A percentile compares a stretch with the other conserved stretches of the same genome.
These are phyloP conservation scores for Tetrastigma voinierianum DNA, from an alignment of 164 flowering plant species.

Conservation along the genomic window DNA sequence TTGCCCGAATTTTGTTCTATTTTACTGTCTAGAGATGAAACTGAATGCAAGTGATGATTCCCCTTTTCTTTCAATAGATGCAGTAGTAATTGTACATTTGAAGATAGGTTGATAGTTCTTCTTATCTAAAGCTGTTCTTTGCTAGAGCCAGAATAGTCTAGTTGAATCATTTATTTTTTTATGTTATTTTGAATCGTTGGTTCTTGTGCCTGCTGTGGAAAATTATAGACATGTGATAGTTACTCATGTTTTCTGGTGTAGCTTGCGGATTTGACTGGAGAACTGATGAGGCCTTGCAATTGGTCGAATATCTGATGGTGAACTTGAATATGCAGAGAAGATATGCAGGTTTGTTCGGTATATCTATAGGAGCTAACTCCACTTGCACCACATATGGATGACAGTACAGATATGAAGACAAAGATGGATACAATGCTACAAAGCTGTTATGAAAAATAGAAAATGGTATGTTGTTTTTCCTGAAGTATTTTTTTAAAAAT, in stretches of 20 bases:
- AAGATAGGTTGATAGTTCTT: too few species aligned
- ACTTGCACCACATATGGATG: constrained; percentile 79
- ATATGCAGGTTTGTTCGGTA: constrained; percentile 85
- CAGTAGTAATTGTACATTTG: too few species aligned
- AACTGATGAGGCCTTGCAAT: constrained; percentile 93
- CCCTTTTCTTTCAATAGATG: too few species aligned
- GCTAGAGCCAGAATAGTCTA: too few species aligned
- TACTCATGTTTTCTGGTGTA: constrained; percentile 28
- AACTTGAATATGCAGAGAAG: constrained; percentile 70
- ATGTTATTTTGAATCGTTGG: too few species aligned
- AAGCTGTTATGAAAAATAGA: constrained; percentile 90
- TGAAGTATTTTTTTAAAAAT: background rate
- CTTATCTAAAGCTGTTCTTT: too few species aligned
- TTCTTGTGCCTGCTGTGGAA: too few species aligned
- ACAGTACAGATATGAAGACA: constrained; percentile 69
- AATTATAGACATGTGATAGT: background rate
- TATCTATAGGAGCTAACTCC: constrained; percentile 74
- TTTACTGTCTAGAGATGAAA: background rate
- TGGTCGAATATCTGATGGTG: constrained; percentile 90
- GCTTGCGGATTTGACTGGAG: constrained; percentile 95
- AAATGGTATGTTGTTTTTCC: constrained; percentile 56
- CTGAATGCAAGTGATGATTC: background rate
- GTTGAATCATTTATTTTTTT: background rate
- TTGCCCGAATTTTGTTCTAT: background rate
- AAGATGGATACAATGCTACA: constrained; percentile 98